Evolutionary conservation across 2,329 filamentous ascomycete genomes (phyloP).

Genomic region (Aspergillus oerlinghausenensis): DNA sequence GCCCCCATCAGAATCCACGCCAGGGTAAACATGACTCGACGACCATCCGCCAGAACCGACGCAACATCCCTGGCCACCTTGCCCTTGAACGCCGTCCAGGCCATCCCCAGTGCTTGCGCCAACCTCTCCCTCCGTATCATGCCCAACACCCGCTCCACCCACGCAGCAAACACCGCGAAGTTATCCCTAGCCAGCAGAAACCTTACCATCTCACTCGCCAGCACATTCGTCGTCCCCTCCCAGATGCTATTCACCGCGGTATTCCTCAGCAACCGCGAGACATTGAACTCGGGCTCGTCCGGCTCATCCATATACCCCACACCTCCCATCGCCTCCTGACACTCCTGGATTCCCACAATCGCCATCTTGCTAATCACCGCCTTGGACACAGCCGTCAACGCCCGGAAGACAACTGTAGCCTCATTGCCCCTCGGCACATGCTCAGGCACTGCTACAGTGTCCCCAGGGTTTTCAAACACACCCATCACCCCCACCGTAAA

Average conservation of each 20-base stretch:
- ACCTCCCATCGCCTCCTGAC: constrained; percentile 36
- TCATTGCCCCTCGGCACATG: constrained; percentile 11
- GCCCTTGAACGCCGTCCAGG: constrained; percentile 16
- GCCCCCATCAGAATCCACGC: constrained; percentile 33
- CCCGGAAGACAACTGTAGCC: constrained; percentile 23
- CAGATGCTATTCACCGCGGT: constrained; percentile 55
- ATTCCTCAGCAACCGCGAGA: constrained; percentile 63
- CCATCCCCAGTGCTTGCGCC: constrained; percentile 5
- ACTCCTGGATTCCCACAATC: constrained; percentile 31
- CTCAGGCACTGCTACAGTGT: constrained; percentile 13
- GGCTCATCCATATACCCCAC: constrained; percentile 38
- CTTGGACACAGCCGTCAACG: constrained; percentile 29
- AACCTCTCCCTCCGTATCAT: constrained; percentile 10
- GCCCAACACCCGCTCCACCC: constrained; percentile 39
- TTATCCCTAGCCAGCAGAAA: constrained; percentile 23
- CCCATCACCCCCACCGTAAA: constrained; percentile 34
- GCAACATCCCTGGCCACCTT: constrained; percentile 7
- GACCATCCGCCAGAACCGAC: constrained; percentile 21
- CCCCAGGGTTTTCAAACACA: constrained; percentile 24
- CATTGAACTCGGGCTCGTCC: constrained; percentile 58
- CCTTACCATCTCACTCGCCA: constrained; percentile 52
- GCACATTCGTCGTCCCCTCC: constrained; percentile 69
- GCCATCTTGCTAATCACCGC: constrained; percentile 33
- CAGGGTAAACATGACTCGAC: constrained; percentile 31
- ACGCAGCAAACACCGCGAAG: constrained; percentile 28